These are phyloP conservation scores for Mycocentrospora acerina DNA, from an alignment of 2,329 filamentous ascomycete species.

Conservation along the genomic window DNA sequence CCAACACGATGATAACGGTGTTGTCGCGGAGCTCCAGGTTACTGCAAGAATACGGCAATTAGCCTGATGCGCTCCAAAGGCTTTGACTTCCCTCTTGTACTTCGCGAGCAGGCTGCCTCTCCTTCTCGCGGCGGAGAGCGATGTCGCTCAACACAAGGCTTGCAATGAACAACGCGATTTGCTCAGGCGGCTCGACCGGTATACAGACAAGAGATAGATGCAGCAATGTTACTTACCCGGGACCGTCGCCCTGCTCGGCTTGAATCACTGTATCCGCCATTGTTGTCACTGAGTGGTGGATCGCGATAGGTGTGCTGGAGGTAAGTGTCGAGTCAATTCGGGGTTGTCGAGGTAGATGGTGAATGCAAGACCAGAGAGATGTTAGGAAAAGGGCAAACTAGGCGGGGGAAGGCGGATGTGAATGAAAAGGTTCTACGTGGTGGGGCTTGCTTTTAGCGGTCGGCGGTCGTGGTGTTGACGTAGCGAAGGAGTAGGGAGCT, in stretches of 20 bases:
- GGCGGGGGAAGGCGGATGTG: slow-evolving; percentile 28
- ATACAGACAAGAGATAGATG: background rate
- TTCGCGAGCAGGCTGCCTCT: slow-evolving; percentile 16
- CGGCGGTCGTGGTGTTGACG: slow-evolving; percentile 31
- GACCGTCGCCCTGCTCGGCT: slow-evolving; percentile 47
- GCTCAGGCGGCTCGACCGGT: background rate
- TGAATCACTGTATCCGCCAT: slow-evolving; percentile 54
- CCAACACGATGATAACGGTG: slow-evolving; percentile 93
- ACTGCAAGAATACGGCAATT: slow-evolving; percentile 53
- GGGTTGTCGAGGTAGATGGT: slow-evolving; percentile 10
- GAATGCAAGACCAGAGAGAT: slow-evolving; percentile 7
- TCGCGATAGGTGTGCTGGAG: slow-evolving; percentile 25
- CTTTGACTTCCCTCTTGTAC: slow-evolving; percentile 8
- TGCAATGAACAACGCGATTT: slow-evolving; percentile 8
- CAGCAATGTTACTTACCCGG: slow-evolving; percentile 44
- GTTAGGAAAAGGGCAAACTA: slow-evolving; percentile 23
- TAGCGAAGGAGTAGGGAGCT: no score
- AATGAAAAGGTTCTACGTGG: slow-evolving; percentile 36
- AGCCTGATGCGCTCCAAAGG: slow-evolving; percentile 12
- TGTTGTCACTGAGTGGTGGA: slow-evolving; percentile 11
- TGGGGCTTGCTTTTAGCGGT: slow-evolving; percentile 37
- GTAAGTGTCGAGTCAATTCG: slow-evolving; percentile 25
- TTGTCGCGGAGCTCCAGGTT: slow-evolving; percentile 97
- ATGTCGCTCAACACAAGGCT: background rate
- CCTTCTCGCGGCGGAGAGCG: slow-evolving; percentile 1